Conservation (phyloP, 2,329 filamentous ascomycete genomes). For the Cryphonectria parasitica region DNA sequence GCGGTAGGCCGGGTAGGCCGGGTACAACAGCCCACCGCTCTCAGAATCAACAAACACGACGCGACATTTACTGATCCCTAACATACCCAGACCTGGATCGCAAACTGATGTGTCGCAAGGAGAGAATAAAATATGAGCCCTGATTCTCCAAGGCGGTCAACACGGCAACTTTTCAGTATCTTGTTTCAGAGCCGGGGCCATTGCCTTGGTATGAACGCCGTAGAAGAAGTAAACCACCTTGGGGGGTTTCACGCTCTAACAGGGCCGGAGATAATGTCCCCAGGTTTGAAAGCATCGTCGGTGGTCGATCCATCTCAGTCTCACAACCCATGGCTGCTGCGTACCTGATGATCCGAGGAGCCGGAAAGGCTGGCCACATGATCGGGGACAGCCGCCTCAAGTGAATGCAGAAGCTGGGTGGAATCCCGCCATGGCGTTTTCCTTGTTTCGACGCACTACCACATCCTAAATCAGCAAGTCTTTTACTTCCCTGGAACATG, state of each 20-base stretch:
- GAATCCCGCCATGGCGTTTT: not conserved
- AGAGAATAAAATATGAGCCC: not conserved
- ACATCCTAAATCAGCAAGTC: not conserved
- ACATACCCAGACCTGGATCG: not conserved
- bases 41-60: not conserved
- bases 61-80: not conserved
- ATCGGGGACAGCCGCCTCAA: not conserved
- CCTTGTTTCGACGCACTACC: not conserved
- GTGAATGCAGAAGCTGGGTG: not conserved
- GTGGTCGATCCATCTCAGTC: not conserved
- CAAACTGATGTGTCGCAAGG: not conserved
- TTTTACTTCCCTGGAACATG: not conserved
- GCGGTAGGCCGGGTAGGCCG: not conserved
- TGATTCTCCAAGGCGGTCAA: not conserved
- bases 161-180: not conserved
- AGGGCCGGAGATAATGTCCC: slow-evolving; percentile 1
- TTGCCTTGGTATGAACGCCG: not conserved
- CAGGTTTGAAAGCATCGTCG: not conserved
- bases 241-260: not conserved
- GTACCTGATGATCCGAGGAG: not conserved
- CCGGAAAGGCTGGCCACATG: not conserved
- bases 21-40: slow-evolving; percentile 10
- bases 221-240: not conserved
- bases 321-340: not conserved
- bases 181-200: slow-evolving; percentile 3